A percentile compares a stretch with the other conserved stretches of the same genome.
Evolutionary conservation across 257 asterid genomes (phyloP).

Genomic region (Nyctanthes arbortristis): DNA sequence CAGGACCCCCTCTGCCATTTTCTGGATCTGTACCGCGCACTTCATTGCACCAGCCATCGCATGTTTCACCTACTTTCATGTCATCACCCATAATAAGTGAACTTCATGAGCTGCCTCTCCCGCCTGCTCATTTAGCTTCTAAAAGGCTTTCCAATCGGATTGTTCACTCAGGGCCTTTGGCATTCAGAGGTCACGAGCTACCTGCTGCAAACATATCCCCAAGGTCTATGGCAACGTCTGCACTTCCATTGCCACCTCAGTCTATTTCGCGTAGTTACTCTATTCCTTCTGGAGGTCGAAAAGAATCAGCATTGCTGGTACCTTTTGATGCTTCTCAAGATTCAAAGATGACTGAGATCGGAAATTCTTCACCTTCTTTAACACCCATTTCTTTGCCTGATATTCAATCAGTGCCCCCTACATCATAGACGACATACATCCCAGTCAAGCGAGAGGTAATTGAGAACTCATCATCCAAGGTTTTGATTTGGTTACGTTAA

Average conservation of each 20-base stretch:
- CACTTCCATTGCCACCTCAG: slow-evolving; percentile 61
- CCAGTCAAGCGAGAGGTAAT: slow-evolving; percentile 39
- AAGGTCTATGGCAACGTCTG: slow-evolving; percentile 42
- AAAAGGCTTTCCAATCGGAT: slow-evolving; percentile 39
- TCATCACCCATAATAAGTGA: slow-evolving; percentile 93
- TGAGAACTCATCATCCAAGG: not conserved
- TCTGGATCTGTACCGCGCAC: slow-evolving; percentile 65
- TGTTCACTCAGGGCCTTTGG: slow-evolving; percentile 79
- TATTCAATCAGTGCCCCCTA: slow-evolving; percentile 36
- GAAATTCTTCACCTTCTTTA: slow-evolving; percentile 51
- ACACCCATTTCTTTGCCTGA: slow-evolving; percentile 40
- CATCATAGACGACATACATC: slow-evolving; percentile 34
- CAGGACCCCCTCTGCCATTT: slow-evolving; percentile 49
- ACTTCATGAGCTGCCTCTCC: slow-evolving; percentile 98
- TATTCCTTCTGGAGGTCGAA: slow-evolving; percentile 65
- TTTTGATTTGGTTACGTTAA: slow-evolving; percentile 3
- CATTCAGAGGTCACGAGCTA: slow-evolving; percentile 45
- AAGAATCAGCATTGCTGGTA: slow-evolving; percentile 38
- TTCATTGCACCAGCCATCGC: slow-evolving; percentile 58
- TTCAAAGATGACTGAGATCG: slow-evolving; percentile 38
- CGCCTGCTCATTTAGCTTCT: slow-evolving; percentile 64
- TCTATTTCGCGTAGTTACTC: slow-evolving; percentile 72
- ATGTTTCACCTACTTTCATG: slow-evolving; percentile 38
- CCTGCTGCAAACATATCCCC: slow-evolving; percentile 38
- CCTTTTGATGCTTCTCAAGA: slow-evolving; percentile 46